Base-by-base conservation (phyloP, 78 protist genomes). In the Tieghemostelium lacteum region DNA sequence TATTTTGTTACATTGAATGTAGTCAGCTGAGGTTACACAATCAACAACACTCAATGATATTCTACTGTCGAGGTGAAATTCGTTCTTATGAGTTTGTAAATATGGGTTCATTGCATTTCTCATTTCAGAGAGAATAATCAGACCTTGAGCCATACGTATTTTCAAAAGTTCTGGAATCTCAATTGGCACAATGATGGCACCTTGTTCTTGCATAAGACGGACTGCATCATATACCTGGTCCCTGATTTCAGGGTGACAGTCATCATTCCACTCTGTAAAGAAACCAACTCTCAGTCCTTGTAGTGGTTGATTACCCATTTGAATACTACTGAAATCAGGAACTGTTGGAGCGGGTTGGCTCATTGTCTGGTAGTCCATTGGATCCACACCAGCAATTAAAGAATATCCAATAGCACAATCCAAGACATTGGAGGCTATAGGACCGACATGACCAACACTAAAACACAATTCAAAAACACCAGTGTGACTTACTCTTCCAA, bases 381-480 rank as follows among this genome's bases (percentile, higher is more conserved):
- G 14, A n/a, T 87, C 93, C 7, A 5, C n/a, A 26, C 93, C 93
- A 4, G 93, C 93, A 26, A 87, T 39, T 26, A 33, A 24, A 2
- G 85, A 73, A 87, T 87, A 87, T 8, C 74, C 80, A 29, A 87
- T 64, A 1, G 85, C 80, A 37, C 29, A 19, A 36, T 87, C 93
- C 16, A 83, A 37, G 12, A 85, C 93, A 5, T 62, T 70, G 0
- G 88, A 49, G 4, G 69, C 92, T 14, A 92, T 50, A 40, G 92
- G 96, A 16, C 96, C 96, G 24, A 75, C 39, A 54, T 85, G 96
- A 57, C 94, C 93, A 57, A 93, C 93, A 2, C 92, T 71, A 28
- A n/a, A 83, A 58, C 83, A 66, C n/a, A 86, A 54, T 26, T 88
- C 92, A 34, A 54, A 64, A n/a, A 49, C 28, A 57, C 93, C 95